Conservation (phyloP, 2,329 filamentous ascomycete genomes). For the Sphaerulina musiva region DNA sequence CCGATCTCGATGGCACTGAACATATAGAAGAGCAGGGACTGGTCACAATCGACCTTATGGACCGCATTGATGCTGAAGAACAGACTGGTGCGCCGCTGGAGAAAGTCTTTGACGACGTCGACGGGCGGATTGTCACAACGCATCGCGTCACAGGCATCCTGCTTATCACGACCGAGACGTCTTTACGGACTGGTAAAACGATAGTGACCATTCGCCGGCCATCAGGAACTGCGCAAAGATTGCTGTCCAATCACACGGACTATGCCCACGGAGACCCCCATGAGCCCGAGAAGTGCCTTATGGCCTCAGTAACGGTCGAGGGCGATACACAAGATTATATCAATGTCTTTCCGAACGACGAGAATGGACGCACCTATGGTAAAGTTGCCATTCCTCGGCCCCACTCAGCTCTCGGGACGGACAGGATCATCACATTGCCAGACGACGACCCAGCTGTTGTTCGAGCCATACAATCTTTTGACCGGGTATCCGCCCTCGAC, state of each 20-base stretch:
- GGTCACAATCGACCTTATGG: slow-evolving; percentile 76
- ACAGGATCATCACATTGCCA: slow-evolving; percentile 58
- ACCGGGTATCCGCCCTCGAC: slow-evolving; percentile 82
- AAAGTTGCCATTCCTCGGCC: slow-evolving; percentile 47
- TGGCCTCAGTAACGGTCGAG: slow-evolving; percentile 22
- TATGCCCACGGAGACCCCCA: slow-evolving; percentile 9
- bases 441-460: slow-evolving; percentile 53
- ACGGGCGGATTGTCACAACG: slow-evolving; percentile 60
- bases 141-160: slow-evolving; percentile 69
- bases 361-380: slow-evolving; percentile 27
- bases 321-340: slow-evolving; percentile 22
- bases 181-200: slow-evolving; percentile 37
- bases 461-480: slow-evolving; percentile 73
- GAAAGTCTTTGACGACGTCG: slow-evolving; percentile 55
- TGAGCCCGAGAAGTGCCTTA: slow-evolving; percentile 17
- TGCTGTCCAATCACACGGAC: slow-evolving; percentile 17
- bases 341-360: slow-evolving; percentile 28
- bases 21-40: slow-evolving; percentile 85
- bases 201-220: slow-evolving; percentile 31
- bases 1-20: slow-evolving; percentile 66
- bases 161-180: slow-evolving; percentile 67
- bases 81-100: slow-evolving; percentile 60
- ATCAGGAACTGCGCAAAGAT: slow-evolving; percentile 26
- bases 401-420: slow-evolving; percentile 27
- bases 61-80: slow-evolving; percentile 38